Conservation (phyloP, 768 basidiomycete genomes). For the Hypholoma fasciculare region DNA sequence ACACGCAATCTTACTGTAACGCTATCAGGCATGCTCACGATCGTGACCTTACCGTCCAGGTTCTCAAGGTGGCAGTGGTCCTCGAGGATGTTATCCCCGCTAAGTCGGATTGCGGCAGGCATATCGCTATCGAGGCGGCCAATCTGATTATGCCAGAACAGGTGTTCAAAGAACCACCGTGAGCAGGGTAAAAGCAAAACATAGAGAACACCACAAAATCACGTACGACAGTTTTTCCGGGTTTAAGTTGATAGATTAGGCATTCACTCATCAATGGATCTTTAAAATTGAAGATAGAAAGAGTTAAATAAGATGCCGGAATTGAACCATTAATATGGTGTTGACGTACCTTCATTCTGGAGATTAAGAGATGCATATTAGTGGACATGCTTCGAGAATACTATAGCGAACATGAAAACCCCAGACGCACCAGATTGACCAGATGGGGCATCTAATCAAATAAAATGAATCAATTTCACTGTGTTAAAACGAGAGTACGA, state of each 20-base stretch:
- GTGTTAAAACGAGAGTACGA: constrained; percentile 1
- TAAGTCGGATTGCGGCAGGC: constrained; percentile 85
- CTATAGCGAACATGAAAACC: constrained; percentile 14
- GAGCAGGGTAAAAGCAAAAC: neutral
- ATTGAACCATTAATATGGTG: constrained; percentile 9
- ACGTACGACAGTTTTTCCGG: constrained; percentile 74
- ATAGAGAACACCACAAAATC: constrained; percentile 1
- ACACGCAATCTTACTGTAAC: constrained; percentile 61
- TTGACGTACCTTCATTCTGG: constrained; percentile 69
- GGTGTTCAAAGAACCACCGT: neutral
- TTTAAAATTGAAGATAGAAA: constrained; percentile 25
- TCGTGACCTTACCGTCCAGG: constrained; percentile 76
- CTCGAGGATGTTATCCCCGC: constrained; percentile 87
- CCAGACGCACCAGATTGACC: constrained; percentile 79
- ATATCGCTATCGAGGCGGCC: constrained; percentile 86
- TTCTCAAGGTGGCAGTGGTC: constrained; percentile 95
- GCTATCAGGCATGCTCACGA: constrained; percentile 78
- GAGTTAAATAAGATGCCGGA: constrained; percentile 13
- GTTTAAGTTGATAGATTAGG: constrained; percentile 89
- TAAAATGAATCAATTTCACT: constrained; percentile 10
- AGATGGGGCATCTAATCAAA: constrained; percentile 81
- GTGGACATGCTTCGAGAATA: constrained; percentile 17
- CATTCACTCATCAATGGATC: constrained; percentile 98
- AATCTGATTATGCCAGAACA: constrained; percentile 47
- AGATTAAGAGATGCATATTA: constrained; percentile 12